Percentiles rank a stretch among this genome's conserved stretches.
phyloP scores from a whole-genome alignment of 2,329 filamentous ascomycete genomes.

The Claviceps fusiformis region DNA sequence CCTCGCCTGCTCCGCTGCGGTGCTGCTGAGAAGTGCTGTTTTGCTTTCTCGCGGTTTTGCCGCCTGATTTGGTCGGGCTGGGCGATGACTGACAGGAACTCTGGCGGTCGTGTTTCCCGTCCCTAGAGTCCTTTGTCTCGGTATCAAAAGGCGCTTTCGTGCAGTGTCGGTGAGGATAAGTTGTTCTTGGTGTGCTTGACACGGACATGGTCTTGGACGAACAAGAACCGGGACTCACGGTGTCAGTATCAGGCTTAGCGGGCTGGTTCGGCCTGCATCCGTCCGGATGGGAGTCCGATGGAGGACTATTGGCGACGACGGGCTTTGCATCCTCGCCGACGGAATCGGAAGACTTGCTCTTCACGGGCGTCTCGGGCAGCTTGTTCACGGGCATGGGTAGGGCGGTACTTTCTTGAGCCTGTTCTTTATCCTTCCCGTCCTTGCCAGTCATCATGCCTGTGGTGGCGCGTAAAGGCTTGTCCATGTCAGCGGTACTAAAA shows the following conservation, averaged over 20 bases:
- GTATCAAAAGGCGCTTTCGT: background rate
- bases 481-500: background rate
- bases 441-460: constrained; percentile 16
- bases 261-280: background rate
- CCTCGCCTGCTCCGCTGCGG: background rate
- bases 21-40: background rate
- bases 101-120: background rate
- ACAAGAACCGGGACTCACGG: background rate
- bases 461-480: constrained; percentile 5
- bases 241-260: background rate
- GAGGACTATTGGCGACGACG: background rate
- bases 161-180: background rate
- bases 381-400: constrained; percentile 17
- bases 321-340: background rate
- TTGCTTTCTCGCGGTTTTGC: background rate
- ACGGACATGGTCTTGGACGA: constrained; percentile 2
- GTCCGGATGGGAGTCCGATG: background rate
- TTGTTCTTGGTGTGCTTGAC: background rate
- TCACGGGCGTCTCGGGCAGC: background rate
- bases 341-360: background rate
- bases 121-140: background rate
- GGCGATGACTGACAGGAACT: background rate
- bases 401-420: constrained; percentile 21
- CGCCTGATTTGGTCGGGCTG: background rate
- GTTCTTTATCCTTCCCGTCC: constrained; percentile 18